Percentiles rank a stretch among this genome's conserved stretches.
phyloP scores from a whole-genome alignment of 2,329 filamentous ascomycete species.

The Amauroascus verrucosus region DNA sequence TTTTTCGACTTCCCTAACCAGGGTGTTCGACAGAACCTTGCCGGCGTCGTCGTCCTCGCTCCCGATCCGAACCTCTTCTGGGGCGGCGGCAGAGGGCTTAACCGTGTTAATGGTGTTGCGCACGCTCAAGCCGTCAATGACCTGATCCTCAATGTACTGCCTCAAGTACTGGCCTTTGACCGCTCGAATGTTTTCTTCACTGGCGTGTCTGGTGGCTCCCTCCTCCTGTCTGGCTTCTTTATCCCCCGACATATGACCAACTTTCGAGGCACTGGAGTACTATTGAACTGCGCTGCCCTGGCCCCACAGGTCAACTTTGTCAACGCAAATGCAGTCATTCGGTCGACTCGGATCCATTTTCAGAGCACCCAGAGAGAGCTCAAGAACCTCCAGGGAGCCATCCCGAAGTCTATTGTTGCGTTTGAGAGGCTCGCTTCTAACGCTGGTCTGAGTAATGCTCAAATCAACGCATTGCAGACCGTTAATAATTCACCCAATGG shows the following conservation, averaged over 20 bases:
- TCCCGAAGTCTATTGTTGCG: neutral
- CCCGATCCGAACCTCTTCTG: slow-evolving; percentile 5
- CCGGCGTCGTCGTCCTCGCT: slow-evolving; percentile 4
- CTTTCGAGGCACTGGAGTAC: slow-evolving; percentile 1
- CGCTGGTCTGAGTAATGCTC: slow-evolving; percentile 1
- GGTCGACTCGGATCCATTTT: slow-evolving; percentile 2
- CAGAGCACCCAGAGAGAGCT: slow-evolving; percentile 2
- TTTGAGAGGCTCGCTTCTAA: neutral
- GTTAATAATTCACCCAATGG: slow-evolving; percentile 2
- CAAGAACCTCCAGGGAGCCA: slow-evolving; percentile 1
- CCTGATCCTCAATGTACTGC: neutral
- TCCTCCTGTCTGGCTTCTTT: neutral
- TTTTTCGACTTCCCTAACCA: slow-evolving; percentile 6
- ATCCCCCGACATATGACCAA: slow-evolving; percentile 1
- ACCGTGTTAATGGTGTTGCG: neutral
- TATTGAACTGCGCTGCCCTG: slow-evolving; percentile 1
- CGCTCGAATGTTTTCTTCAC: slow-evolving; percentile 4
- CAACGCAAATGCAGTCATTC: neutral
- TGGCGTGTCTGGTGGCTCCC: slow-evolving; percentile 1
- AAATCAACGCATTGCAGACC: slow-evolving; percentile 1
- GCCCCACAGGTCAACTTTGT: neutral
- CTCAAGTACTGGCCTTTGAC: neutral
- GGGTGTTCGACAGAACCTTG: neutral
- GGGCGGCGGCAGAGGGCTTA: slow-evolving; percentile 1
- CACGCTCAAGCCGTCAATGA: slow-evolving; percentile 6